phyloP scores from a whole-genome alignment of 2,329 filamentous ascomycete genomes.

The Penicillium sp. region DNA sequence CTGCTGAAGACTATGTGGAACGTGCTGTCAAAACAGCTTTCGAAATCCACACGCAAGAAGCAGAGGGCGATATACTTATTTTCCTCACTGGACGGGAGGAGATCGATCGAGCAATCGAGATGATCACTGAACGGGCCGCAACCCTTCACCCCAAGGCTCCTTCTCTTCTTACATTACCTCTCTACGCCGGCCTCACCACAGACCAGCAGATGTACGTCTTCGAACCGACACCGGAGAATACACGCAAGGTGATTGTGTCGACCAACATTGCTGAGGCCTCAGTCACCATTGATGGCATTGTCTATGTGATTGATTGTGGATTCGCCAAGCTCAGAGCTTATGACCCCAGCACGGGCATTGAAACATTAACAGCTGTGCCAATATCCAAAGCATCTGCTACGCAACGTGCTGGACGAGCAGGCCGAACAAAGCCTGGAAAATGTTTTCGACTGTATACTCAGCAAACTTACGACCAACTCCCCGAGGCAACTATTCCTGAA shows the following conservation, averaged over 20 bases:
- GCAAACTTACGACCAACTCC: conserved; percentile 60
- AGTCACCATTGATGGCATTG: conserved; percentile 87
- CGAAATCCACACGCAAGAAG: conserved; percentile 77
- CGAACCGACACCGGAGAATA: conserved; percentile 73
- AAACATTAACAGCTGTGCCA: conserved; percentile 74
- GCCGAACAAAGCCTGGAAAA: conserved; percentile 83
- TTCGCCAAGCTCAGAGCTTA: conserved; percentile 88
- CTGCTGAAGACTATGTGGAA: conserved; percentile 82
- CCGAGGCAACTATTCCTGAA: conserved; percentile 74
- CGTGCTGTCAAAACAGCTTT: conserved; percentile 76
- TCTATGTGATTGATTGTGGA: conserved; percentile 84
- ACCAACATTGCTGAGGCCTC: conserved; percentile 97
- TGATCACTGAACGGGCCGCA: conserved; percentile 66
- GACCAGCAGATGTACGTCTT: conserved; percentile 96
- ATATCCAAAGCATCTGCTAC: conserved; percentile 90
- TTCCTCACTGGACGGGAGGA: conserved; percentile 92
- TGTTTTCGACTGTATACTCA: conserved; percentile 93
- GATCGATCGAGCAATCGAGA: conserved; percentile 76
- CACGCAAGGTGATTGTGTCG: conserved; percentile 83
- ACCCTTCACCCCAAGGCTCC: conserved; percentile 58
- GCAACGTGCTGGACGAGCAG: conserved; percentile 84
- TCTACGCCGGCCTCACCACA: conserved; percentile 83
- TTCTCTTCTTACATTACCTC: conserved; percentile 65
- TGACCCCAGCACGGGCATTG: conserved; percentile 78
- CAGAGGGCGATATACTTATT: conserved; percentile 79